Base-by-base conservation (phyloP, 495 filamentous ascomycete genomes). In the Tuber borchii region DNA sequence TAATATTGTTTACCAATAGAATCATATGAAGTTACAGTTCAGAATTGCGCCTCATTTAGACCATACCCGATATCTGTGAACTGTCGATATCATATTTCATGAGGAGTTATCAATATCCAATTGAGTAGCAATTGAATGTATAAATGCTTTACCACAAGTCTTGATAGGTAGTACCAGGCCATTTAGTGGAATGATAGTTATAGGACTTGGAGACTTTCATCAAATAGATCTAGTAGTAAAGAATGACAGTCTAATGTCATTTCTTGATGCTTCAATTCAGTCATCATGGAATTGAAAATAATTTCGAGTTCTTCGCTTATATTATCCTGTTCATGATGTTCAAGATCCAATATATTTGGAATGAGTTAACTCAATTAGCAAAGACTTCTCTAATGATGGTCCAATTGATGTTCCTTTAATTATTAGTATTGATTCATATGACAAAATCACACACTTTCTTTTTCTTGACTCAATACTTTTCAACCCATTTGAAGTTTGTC, bases 211-310 rank as follows among this genome's bases (percentile, higher is more conserved):
- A 0, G 76, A 78, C 40, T 73, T 78, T 61, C 37, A 42, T 34
- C 76, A 75, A 68, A 74, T 78, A n/a, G 73, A 69, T 16, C 73
- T 73, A n/a, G 73, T 78, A 37, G 74, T 78, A 20, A 75, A 51
- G 3, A 42, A 39, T 45, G 43, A 20, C 31, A 74, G 73, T 6
- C 46, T 20, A 51, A 51, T 7, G 22, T 19, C 46, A 51, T 51
- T 20, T 51, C 46, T 51, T 4, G 46, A 51, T 51, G 20, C 46
- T 22, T 51, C 46, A 22, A 19, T 51, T 51, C 1, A 20, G 8
- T 51, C 46, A 51, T 51, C 46, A 51, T 51, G 20, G 46, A 19
- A 22, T 22, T 22, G 46, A 20, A 51, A 51, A 51, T 20, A 51
- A 19, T 51, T 51, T 22, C 46, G 2, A 22, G 22, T 51, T 1